These are phyloP conservation scores for Talaromyces amestolkiae DNA, from an alignment of 2,329 filamentous ascomycete genomes.

Conservation along the genomic window DNA sequence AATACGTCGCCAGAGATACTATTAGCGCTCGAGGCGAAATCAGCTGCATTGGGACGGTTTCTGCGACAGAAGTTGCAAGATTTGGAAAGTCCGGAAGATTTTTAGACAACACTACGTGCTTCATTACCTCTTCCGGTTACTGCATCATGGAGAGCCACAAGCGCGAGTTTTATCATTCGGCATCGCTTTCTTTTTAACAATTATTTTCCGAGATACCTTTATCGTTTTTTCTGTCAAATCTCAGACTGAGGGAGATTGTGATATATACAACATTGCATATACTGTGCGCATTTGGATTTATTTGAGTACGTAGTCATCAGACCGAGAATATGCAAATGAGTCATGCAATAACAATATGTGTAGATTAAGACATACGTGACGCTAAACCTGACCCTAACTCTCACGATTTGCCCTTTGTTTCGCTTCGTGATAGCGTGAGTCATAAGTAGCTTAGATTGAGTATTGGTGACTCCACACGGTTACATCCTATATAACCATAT, in stretches of 20 bases:
- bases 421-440: background rate
- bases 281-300: background rate
- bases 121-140: background rate
- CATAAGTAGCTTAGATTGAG: background rate
- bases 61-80: slow-evolving; percentile 41
- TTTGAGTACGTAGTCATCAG: background rate
- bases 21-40: slow-evolving; percentile 44
- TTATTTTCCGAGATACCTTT: background rate
- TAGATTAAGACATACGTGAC: background rate
- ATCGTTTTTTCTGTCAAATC: background rate
- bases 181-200: background rate
- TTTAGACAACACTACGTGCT: slow-evolving; percentile 25
- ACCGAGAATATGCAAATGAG: background rate
- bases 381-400: background rate
- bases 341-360: background rate
- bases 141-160: background rate
- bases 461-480: too few species aligned
- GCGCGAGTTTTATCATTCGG: background rate
- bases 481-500: background rate
- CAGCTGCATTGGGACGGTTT: slow-evolving; percentile 41
- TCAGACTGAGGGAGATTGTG: background rate
- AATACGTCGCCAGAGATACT: slow-evolving; percentile 39
- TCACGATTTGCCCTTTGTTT: background rate
- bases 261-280: background rate
- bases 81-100: slow-evolving; percentile 44